phyloP scores from a whole-genome alignment of 2,329 filamentous ascomycete genomes.

The Thielaviopsis populi region DNA sequence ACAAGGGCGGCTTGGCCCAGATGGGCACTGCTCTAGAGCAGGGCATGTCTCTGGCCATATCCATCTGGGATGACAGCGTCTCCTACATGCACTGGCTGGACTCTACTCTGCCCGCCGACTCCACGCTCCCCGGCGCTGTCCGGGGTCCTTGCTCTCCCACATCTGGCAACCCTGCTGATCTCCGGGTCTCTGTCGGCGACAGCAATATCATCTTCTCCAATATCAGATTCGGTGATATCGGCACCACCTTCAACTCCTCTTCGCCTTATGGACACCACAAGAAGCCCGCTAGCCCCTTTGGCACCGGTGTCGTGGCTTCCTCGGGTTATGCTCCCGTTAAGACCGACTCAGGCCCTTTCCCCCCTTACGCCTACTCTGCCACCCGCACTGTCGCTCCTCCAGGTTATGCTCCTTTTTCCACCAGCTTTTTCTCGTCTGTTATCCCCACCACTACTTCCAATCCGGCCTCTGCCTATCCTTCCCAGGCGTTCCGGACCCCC shows the following conservation, averaged over 20 bases:
- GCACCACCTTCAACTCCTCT: constrained; percentile 26
- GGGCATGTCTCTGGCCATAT: constrained; percentile 52
- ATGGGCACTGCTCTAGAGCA: constrained; percentile 40
- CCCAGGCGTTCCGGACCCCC: neutral
- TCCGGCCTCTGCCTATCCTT: neutral
- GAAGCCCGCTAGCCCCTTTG: too few relatives aligned
- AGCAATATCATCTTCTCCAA: constrained; percentile 34
- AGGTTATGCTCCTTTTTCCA: neutral
- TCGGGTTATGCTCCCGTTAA: neutral
- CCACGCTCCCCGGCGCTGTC: constrained; percentile 20
- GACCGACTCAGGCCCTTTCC: neutral
- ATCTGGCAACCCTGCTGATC: constrained; percentile 21
- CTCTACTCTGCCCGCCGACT: constrained; percentile 40
- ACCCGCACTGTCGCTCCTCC: too few relatives aligned
- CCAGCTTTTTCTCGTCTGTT: neutral
- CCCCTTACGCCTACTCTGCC: too few relatives aligned
- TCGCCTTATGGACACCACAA: neutral
- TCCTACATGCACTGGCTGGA: constrained; percentile 59
- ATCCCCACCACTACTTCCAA: neutral
- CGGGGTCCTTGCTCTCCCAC: constrained; percentile 20
- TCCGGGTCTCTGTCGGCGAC: constrained; percentile 18
- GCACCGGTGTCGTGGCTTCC: too few relatives aligned
- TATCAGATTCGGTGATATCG: constrained; percentile 34
- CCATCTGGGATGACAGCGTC: constrained; percentile 40
- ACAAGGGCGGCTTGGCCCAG: constrained; percentile 36